Conservation (phyloP, 2,329 filamentous ascomycete genomes). For the Sphaerulina vaccinii region DNA sequence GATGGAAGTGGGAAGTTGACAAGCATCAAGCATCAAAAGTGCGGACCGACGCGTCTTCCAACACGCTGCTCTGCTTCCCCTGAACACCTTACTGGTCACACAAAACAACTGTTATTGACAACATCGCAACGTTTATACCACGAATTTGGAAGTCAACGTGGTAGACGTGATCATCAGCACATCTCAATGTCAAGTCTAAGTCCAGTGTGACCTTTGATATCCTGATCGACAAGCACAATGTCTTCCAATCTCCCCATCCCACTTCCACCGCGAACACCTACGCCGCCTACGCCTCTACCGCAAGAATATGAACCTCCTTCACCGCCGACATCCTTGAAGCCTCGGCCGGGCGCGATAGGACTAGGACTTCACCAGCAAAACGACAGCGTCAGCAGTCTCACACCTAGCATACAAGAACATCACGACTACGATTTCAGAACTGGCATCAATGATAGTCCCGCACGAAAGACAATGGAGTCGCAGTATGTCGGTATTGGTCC, state of each 20-base stretch:
- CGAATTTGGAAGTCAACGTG: not conserved
- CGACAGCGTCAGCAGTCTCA: constrained; percentile 26
- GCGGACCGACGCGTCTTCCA: not conserved
- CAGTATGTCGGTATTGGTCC: constrained; percentile 10
- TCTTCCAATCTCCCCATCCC: constrained; percentile 59
- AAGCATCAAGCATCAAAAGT: not conserved
- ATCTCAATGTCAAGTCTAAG: not conserved
- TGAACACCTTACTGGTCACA: not conserved
- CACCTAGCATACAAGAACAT: constrained; percentile 30
- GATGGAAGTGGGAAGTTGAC: not conserved
- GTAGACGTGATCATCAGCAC: no score
- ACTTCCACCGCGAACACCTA: constrained; percentile 62
- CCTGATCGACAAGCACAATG: constrained; percentile 45
- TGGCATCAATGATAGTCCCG: constrained; percentile 31
- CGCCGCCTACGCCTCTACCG: constrained; percentile 53
- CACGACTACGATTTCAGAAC: constrained; percentile 35
- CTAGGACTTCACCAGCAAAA: constrained; percentile 27
- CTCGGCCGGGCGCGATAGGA: constrained; percentile 16
- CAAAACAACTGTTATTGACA: not conserved
- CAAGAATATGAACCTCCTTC: constrained; percentile 44
- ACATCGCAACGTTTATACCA: not conserved
- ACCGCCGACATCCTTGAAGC: constrained; percentile 8
- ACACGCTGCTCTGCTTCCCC: not conserved
- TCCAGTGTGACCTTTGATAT: not conserved
- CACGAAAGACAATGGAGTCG: constrained; percentile 7